Evolutionary conservation across 257 asterid genomes (phyloP).

Genomic region (Verbena officinalis): DNA sequence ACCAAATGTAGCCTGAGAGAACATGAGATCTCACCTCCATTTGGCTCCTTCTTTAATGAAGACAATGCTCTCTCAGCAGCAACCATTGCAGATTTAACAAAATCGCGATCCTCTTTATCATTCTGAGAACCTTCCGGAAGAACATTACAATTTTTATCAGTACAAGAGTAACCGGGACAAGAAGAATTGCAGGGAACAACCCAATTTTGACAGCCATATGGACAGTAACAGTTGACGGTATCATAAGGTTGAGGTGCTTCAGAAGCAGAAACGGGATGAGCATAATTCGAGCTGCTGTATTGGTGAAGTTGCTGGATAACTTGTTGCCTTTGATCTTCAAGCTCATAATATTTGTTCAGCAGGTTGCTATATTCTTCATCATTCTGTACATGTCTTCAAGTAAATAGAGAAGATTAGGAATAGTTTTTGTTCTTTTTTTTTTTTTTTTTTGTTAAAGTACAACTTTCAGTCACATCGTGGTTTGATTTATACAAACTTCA

Average conservation of each 20-base stretch:
- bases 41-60: slow-evolving; percentile 46
- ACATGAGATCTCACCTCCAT: slow-evolving; percentile 45
- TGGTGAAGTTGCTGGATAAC: slow-evolving; percentile 70
- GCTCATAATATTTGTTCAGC: slow-evolving; percentile 70
- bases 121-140: slow-evolving; percentile 26
- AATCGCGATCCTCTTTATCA: slow-evolving; percentile 39
- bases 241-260: slow-evolving; percentile 43
- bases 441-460: too few species aligned
- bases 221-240: slow-evolving; percentile 48
- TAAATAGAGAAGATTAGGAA: slow-evolving; percentile 25
- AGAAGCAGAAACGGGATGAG: slow-evolving; percentile 34
- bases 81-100: slow-evolving; percentile 47
- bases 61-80: slow-evolving; percentile 65
- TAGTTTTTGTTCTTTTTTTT: too few species aligned
- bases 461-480: neutral
- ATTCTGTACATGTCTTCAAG: slow-evolving; percentile 43
- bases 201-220: slow-evolving; percentile 80
- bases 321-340: slow-evolving; percentile 76
- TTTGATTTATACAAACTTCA: neutral
- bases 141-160: slow-evolving; percentile 35
- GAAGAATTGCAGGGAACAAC: slow-evolving; percentile 44
- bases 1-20: too few species aligned
- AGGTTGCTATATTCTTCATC: slow-evolving; percentile 51
- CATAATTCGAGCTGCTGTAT: slow-evolving; percentile 50
- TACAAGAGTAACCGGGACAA: slow-evolving; percentile 30